Base-by-base conservation (phyloP, 495 filamentous ascomycete species). In the Saxophila tyrrhenica region DNA sequence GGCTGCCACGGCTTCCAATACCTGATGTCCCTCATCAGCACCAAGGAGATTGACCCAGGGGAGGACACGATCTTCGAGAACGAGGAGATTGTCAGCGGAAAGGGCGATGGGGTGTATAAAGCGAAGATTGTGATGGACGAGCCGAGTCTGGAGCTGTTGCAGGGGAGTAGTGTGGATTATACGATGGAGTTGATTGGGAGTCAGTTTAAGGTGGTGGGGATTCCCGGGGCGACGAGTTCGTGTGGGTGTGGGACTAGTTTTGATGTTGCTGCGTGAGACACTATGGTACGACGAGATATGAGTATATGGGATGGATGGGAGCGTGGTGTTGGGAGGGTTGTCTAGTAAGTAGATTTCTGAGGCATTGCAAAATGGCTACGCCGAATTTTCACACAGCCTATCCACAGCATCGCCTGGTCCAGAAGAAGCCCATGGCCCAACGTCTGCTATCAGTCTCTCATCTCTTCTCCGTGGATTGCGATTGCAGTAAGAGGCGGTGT, bases 1-100 rank as follows among this genome's bases (percentile, higher is more conserved):
- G 92, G 92, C 35, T 98, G 92, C 69, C 94, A 98, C 71, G 92
- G 92, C 19, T 97, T 98, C 70, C 92, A 98, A 68, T 98, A 96
- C 64, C 75, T 94, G 24, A 94, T 98, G 85, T 85, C 84, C 5
- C 77, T 95, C 5, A 83, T 86, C 21, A 80, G 78, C 60, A 44
- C 73, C 0, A 63, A 66, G 22, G 75, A 78, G 51, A 67, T 83
- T 22, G 78, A 84, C 43, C 52, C 72, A 0, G 82, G 87, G 45
- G 91, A 94, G 61, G 94, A 97, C 69, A 94, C 77, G 19, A 72
- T 82, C 38, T 83, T 85, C 59, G 62, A 64, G 56, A 60, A 62
- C 22, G 63, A 60, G 24, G 50, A 55, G 50, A 39, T 51, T 20
- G n/a, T n/a, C n/a, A n/a, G n/a, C n/a, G n/a, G n/a, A n/a, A n/a